phyloP scores from a whole-genome alignment of 2,329 filamentous ascomycete species.

The Sporothrix luriei region DNA sequence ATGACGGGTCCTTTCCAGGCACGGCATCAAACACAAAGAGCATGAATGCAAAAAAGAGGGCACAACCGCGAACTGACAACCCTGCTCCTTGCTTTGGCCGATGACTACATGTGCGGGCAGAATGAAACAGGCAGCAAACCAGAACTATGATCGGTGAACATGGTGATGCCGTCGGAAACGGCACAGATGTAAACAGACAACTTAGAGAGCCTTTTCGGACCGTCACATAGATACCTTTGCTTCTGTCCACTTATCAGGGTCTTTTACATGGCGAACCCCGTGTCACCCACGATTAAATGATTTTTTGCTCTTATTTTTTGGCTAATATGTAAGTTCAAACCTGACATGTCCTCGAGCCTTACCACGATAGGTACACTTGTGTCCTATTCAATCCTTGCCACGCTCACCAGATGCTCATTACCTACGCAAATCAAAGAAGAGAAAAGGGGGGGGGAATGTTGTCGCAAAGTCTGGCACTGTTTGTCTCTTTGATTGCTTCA shows the following conservation, averaged over 20 bases:
- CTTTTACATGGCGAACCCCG: background rate
- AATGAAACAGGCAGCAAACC: background rate
- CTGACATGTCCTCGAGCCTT: too few species aligned
- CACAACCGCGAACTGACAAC: background rate
- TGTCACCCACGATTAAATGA: too few species aligned
- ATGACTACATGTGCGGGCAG: background rate
- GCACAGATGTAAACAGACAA: background rate
- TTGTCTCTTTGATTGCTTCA: too few species aligned
- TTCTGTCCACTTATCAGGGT: background rate
- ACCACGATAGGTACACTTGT: too few species aligned
- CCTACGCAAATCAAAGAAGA: too few species aligned
- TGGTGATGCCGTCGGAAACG: background rate
- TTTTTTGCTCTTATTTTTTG: background rate
- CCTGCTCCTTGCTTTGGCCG: conserved; percentile 17
- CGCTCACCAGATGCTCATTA: too few species aligned
- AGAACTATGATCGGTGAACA: background rate
- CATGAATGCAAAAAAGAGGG: background rate
- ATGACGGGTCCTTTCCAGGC: background rate
- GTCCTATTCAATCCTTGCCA: too few species aligned
- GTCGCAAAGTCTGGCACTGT: too few species aligned
- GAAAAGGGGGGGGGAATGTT: too few species aligned
- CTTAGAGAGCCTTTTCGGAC: background rate
- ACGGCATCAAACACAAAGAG: background rate
- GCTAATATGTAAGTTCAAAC: background rate
- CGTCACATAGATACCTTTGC: background rate